These are phyloP conservation scores for Somion occarium DNA, from an alignment of 1,284 basidiomycete genomes.

Conservation along the genomic window DNA sequence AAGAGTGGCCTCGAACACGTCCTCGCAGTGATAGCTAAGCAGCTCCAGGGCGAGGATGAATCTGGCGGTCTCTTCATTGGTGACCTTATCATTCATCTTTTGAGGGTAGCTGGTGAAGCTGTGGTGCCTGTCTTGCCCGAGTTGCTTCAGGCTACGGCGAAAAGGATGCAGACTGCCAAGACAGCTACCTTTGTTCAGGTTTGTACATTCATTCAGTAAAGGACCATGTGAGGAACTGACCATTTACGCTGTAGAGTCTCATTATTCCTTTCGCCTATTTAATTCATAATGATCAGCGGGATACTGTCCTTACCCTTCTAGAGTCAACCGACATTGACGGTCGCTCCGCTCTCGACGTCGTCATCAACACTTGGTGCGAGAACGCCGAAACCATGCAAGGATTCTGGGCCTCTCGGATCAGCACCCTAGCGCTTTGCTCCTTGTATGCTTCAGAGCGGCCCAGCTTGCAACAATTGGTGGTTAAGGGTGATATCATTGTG, in stretches of 20 bases:
- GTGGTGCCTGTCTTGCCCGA: conserved; percentile 83
- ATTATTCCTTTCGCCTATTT: conserved; percentile 92
- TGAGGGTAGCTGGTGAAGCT: conserved; percentile 75
- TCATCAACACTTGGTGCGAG: conserved; percentile 90
- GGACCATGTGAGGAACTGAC: neutral
- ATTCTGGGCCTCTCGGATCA: conserved; percentile 86
- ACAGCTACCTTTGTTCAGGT: conserved; percentile 89
- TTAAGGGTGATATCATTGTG: conserved; percentile 92
- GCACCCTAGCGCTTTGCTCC: conserved; percentile 77
- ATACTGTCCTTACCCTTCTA: conserved; percentile 72
- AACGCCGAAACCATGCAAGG: conserved; percentile 93
- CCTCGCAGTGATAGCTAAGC: conserved; percentile 69
- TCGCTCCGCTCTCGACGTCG: conserved; percentile 68
- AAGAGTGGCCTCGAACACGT: conserved; percentile 73
- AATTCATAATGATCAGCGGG: conserved; percentile 72
- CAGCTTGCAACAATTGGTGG: conserved; percentile 50
- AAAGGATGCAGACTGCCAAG: conserved; percentile 76
- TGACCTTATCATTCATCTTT: conserved; percentile 89
- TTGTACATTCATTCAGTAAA: too few species aligned
- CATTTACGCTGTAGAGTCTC: conserved; percentile 62
- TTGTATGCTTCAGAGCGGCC: conserved; percentile 68
- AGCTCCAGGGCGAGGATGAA: conserved; percentile 76
- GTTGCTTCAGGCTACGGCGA: conserved; percentile 79
- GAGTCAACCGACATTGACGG: conserved; percentile 58
- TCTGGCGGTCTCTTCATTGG: conserved; percentile 91